phyloP scores from a whole-genome alignment of 176 grass and related monocot genomes.

The Bromus sterilis region DNA sequence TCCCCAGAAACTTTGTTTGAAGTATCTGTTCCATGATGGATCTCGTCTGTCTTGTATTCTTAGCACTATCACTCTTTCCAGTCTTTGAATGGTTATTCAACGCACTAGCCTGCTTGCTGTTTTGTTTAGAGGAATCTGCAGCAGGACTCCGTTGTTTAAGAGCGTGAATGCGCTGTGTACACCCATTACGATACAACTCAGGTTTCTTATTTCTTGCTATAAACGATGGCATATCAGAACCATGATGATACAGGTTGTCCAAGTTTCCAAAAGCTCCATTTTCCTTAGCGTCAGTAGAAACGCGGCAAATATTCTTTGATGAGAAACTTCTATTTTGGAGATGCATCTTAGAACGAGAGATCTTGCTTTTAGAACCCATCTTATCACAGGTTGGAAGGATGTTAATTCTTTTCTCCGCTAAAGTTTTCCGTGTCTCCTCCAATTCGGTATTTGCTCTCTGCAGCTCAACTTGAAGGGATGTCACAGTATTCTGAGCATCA shows the following conservation, averaged over 20 bases:
- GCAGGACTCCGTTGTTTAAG: slow-evolving; percentile 41
- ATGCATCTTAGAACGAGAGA: slow-evolving; percentile 11
- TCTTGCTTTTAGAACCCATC: slow-evolving; percentile 3
- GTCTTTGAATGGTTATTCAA: not conserved
- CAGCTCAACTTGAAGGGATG: slow-evolving; percentile 47
- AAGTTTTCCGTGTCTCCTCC: slow-evolving; percentile 40
- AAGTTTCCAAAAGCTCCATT: slow-evolving; percentile 23
- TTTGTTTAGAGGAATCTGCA: slow-evolving; percentile 31
- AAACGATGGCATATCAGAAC: slow-evolving; percentile 36
- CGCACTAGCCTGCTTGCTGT: slow-evolving; percentile 19
- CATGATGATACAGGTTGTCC: slow-evolving; percentile 6
- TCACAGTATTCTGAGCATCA: slow-evolving; percentile 37
- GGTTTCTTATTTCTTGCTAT: slow-evolving; percentile 53
- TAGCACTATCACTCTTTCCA: slow-evolving; percentile 15
- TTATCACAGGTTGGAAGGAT: slow-evolving; percentile 4
- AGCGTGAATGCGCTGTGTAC: slow-evolving; percentile 74
- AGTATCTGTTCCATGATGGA: slow-evolving; percentile 45
- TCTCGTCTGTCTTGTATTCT: slow-evolving; percentile 1
- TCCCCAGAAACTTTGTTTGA: slow-evolving; percentile 28
- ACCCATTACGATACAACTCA: slow-evolving; percentile 55
- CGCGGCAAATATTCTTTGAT: slow-evolving; percentile 12
- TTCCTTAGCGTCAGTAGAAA: slow-evolving; percentile 6
- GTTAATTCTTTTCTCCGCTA: slow-evolving; percentile 26
- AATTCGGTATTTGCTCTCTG: slow-evolving; percentile 41
- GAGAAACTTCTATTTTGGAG: not conserved